Percentiles rank a stretch among this genome's conserved stretches.
phyloP scores from a whole-genome alignment of 768 basidiomycete genomes.

The Cystoderma amianthinum region DNA sequence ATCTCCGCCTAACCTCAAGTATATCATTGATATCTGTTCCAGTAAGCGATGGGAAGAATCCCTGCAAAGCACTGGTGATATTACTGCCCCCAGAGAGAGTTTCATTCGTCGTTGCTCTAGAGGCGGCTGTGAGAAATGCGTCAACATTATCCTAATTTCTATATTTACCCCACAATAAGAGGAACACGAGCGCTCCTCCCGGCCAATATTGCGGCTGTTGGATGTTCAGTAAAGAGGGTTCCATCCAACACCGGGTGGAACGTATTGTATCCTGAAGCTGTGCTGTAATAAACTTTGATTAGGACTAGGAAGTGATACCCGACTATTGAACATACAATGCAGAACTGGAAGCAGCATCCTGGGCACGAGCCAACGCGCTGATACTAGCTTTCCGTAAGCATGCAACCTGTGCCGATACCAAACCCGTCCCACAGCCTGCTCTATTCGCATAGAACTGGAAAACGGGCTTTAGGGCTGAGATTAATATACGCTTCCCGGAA shows the following conservation, averaged over 20 bases:
- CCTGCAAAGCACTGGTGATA: conserved; percentile 26
- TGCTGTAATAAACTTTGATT: conserved; percentile 13
- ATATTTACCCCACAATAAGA: conserved; percentile 49
- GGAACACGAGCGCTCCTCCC: conserved; percentile 45
- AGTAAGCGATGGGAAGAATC: conserved; percentile 39
- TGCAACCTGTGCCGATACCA: conserved; percentile 25
- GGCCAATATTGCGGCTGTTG: conserved; percentile 34
- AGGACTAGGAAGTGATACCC: neutral
- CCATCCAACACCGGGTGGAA: conserved; percentile 56
- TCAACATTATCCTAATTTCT: neutral
- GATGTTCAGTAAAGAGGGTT: conserved; percentile 39
- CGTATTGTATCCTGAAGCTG: conserved; percentile 30
- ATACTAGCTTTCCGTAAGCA: conserved; percentile 45
- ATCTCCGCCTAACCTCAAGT: conserved; percentile 15
- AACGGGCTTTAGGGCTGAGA: conserved; percentile 22
- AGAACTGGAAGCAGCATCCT: conserved; percentile 36
- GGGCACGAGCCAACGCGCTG: conserved; percentile 44
- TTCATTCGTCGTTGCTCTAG: conserved; percentile 51
- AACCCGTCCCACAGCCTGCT: conserved; percentile 40
- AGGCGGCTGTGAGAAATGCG: neutral
- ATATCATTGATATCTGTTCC: conserved; percentile 29
- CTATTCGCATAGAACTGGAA: conserved; percentile 44
- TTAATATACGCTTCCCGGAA: neutral
- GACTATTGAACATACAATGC: conserved; percentile 37
- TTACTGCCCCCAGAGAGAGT: conserved; percentile 37